A percentile compares a stretch with the other conserved stretches of the same genome.
Conservation (phyloP, 2,329 filamentous ascomycete genomes). For the Colletotrichum somersetense region DNA sequence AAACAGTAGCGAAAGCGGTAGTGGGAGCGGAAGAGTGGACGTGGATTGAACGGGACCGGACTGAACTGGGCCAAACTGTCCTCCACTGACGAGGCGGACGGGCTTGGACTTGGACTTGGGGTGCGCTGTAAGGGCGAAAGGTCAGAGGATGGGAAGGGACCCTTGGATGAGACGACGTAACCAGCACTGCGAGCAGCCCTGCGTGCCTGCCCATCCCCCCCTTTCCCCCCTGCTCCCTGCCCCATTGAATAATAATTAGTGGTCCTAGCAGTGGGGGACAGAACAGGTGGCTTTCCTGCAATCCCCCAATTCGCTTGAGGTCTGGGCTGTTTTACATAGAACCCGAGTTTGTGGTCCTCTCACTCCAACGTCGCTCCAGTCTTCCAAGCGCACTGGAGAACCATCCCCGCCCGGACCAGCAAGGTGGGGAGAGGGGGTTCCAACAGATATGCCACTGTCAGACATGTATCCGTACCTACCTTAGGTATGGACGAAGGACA, state of each 20-base stretch:
- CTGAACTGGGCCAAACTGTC: slow-evolving; percentile 10
- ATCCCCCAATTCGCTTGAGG: slow-evolving; percentile 29
- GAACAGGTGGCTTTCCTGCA: slow-evolving; percentile 23
- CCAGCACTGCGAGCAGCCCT: slow-evolving; percentile 18
- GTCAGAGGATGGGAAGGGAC: slow-evolving; percentile 11
- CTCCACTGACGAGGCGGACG: slow-evolving; percentile 1
- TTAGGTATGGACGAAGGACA: background rate
- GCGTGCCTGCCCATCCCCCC: background rate
- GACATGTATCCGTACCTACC: background rate
- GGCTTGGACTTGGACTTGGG: slow-evolving; percentile 2
- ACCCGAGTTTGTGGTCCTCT: slow-evolving; percentile 24
- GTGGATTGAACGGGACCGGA: slow-evolving; percentile 2
- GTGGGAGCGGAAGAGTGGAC: slow-evolving; percentile 15
- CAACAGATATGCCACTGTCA: background rate
- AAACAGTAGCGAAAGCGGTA: slow-evolving; percentile 11
- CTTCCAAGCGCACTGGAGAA: background rate
- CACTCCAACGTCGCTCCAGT: background rate
- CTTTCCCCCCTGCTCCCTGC: slow-evolving; percentile 2
- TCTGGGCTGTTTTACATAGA: slow-evolving; percentile 21
- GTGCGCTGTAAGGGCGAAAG: background rate
- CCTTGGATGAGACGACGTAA: slow-evolving; percentile 34
- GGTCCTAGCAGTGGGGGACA: slow-evolving; percentile 21
- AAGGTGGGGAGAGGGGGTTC: background rate
- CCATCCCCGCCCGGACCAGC: background rate
- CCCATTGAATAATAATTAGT: slow-evolving; percentile 34